phyloP scores from a whole-genome alignment of 192 early-diverging fungal species.

The Coemansia sp. region DNA sequence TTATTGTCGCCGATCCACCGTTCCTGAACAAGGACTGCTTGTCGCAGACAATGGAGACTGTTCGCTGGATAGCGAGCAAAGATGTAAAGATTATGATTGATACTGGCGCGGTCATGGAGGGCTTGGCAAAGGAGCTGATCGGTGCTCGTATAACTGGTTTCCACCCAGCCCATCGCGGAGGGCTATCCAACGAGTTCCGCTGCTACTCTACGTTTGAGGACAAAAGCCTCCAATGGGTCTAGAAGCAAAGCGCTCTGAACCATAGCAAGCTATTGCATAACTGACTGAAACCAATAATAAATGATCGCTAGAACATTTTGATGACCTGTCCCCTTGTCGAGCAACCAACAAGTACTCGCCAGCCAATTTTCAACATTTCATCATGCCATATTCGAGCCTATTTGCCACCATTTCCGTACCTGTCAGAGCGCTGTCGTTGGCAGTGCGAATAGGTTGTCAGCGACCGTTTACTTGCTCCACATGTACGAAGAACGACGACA shows the following conservation, averaged over 20 bases:
- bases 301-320: neutral
- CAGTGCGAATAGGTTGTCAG: neutral
- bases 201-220: conserved; percentile 65
- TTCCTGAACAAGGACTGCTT: conserved; percentile 78
- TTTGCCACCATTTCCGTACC: neutral
- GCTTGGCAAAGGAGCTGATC: conserved; percentile 54
- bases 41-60: conserved; percentile 67
- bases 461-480: neutral
- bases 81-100: conserved; percentile 39
- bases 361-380: neutral
- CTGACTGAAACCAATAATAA: neutral
- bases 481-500: neutral
- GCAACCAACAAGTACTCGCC: neutral
- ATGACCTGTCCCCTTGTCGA: neutral
- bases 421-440: neutral
- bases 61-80: conserved; percentile 55
- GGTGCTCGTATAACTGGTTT: conserved; percentile 63
- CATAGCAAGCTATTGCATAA: neutral
- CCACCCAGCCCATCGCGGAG: conserved; percentile 65
- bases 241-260: conserved; percentile 1
- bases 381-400: neutral
- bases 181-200: conserved; percentile 78
- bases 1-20: conserved; percentile 78
- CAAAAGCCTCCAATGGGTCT: conserved; percentile 36
- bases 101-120: conserved; percentile 62